Base-by-base conservation (phyloP, 1,284 basidiomycete species). In the Ustilago lituana region DNA sequence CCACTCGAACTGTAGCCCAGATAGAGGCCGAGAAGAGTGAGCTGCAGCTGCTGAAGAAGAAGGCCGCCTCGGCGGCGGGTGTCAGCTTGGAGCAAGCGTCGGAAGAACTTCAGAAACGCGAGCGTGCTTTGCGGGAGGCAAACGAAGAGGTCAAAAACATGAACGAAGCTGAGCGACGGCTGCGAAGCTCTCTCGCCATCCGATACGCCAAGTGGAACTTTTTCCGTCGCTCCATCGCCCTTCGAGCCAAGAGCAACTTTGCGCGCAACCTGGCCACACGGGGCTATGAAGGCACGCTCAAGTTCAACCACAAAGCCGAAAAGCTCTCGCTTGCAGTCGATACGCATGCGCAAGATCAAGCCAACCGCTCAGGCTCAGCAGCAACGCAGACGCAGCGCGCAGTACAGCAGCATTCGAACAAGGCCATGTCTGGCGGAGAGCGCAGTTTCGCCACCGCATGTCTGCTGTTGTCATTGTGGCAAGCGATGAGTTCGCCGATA, bases 361-460 rank as follows among this genome's bases (percentile, higher is more conserved):
- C 54, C 17, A 32, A 33, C 37, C 88, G 88, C 89, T 92, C 20
- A 88, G 90, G 85, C 23, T 91, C 90, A 8, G 90, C 92, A 63
- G 89, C 91, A 79, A 83, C 85, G 24, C 89, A 88, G 87, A 89
- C 80, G 84, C 37, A 41, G n/a, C 43, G 57, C 7, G 23, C 43
- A n/a, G 38, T 54, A 31, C 49, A 57, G 33, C 69, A 73, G 48
- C 78, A 77, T 51, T 76, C 78, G 39, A 74, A 77, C 33, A 72
- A 72, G 38, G 59, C 90, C 24, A 86, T 98, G 32, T 85, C 84
- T 1, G 94, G 94, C 44, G 94, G 95, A 37, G 95, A 98, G 83
- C 95, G 97, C 80, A 95, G 93, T 5, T 99, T 96, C 84, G 92
- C 93, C 6, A 98, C 96, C 0, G 93, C 98, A 67, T 95, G 93